Percentiles rank a stretch among this genome's conserved stretches.
These are phyloP conservation scores for Sphaerobolus stellatus DNA, from an alignment of 1,284 basidiomycete genomes.

Conservation along the genomic window DNA sequence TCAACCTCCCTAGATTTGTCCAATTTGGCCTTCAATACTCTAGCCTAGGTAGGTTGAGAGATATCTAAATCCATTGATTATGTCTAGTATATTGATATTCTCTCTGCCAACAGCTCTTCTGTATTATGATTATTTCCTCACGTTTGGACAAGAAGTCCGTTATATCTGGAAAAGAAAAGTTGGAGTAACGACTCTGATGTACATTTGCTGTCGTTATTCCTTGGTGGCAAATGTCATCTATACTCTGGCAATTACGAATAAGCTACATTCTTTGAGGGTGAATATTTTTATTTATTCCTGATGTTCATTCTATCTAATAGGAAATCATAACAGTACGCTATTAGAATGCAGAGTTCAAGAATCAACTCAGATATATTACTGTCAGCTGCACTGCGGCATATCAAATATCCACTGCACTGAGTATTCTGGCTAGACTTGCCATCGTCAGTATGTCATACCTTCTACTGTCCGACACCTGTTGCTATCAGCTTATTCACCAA, in stretches of 20 bases:
- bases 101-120: constrained; percentile 26
- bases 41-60: too few relatives aligned
- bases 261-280: constrained; percentile 15
- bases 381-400: constrained; percentile 36
- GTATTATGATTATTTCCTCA: constrained; percentile 38
- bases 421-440: constrained; percentile 32
- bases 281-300: background rate
- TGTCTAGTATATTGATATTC: too few relatives aligned
- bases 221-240: constrained; percentile 35
- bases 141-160: constrained; percentile 30
- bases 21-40: too few relatives aligned
- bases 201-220: constrained; percentile 37
- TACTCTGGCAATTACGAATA: constrained; percentile 27
- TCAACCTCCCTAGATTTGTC: too few relatives aligned
- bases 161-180: constrained; percentile 34
- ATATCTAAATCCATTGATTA: too few relatives aligned
- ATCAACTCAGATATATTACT: too few relatives aligned
- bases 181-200: constrained; percentile 33
- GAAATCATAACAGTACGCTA: too few relatives aligned
- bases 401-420: constrained; percentile 30
- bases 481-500: background rate
- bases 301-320: too few relatives aligned
- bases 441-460: constrained; percentile 30
- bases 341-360: too few relatives aligned
- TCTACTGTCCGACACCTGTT: background rate